These are phyloP conservation scores for Agrostemma githago DNA, from an alignment of 148 eudicot species.

Conservation along the genomic window DNA sequence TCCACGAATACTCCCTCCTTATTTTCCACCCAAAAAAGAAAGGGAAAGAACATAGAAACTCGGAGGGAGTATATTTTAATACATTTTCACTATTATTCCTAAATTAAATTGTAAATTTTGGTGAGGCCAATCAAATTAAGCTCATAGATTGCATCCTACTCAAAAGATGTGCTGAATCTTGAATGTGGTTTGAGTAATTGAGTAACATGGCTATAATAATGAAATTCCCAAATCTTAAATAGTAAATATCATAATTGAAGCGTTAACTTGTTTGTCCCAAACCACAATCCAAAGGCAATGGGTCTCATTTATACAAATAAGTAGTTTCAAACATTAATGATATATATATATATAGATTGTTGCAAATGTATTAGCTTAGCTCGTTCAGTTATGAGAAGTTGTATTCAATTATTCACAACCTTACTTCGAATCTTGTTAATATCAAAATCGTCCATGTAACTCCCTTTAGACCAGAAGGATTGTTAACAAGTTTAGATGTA, in stretches of 20 bases:
- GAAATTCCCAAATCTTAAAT: conserved; percentile 1
- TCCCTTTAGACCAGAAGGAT: no score
- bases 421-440: no score
- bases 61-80: no score
- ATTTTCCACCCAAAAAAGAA: not conserved
- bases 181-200: not conserved
- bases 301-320: no score
- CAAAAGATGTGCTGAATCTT: conserved; percentile 10
- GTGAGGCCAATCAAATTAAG: not conserved
- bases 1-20: no score
- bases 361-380: not conserved
- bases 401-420: not conserved
- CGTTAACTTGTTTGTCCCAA: not conserved
- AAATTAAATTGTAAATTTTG: not conserved
- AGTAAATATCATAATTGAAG: not conserved
- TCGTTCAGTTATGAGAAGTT: not conserved
- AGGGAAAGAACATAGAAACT: no score
- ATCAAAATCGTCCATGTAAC: no score
- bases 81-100: not conserved
- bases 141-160: conserved; percentile 7
- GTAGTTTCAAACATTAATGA: no score
- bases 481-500: no score
- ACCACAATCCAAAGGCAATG: no score
- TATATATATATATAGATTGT: no score
- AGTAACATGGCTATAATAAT: conserved; percentile 10